Evolutionary conservation across 345 rosid species (phyloP), one percentile per base, ranked within the genome.

Genomic region (Acer saccharum): DNA sequence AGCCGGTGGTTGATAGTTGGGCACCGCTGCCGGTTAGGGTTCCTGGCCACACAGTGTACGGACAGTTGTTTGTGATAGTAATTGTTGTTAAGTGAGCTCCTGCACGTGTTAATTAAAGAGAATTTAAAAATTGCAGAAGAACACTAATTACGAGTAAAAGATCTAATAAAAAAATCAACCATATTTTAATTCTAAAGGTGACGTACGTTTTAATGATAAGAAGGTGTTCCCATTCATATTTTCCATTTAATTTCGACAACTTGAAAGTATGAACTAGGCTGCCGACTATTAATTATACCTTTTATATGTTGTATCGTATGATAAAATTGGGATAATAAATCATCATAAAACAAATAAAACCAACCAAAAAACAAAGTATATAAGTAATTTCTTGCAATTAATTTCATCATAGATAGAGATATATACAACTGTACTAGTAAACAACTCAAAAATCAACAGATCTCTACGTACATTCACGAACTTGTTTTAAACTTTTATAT

Each of bases 31-130:
- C 71, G 0, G 84, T 60, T 20, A 83, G 78, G 18, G 23, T 68
- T 54, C 63, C 93, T 0, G 93, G 90, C 93, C 93, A 92, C 20
- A 92, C 77, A 0, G 84, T 82, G 79, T 58, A 83, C 0, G 87
- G 69, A 23, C 93, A 92, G n/a, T 84, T 86, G 84, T 92, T 89
- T 35, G 18, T 77, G 61, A 89, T 27, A 0, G 84, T 89, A 65
- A 90, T 77, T n/a, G 78, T 82, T 21, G 77, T 69, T n/a, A 84
- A 75, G 1, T 77, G 35, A 18, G 39, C 74, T 41, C 65, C 85
- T 82, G 79, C 77, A 58, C 10, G 0, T n/a, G 6, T 35, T 35
- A 35, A 35, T 35, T 35, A 4, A 35, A 35, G 39, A 35, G 39
- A 35, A 35, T 3, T 35, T 35, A 35, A 35, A 35, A 4, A 35